Base-by-base conservation (phyloP, 2,329 filamentous ascomycete species). In the Corinectria fuckeliana region DNA sequence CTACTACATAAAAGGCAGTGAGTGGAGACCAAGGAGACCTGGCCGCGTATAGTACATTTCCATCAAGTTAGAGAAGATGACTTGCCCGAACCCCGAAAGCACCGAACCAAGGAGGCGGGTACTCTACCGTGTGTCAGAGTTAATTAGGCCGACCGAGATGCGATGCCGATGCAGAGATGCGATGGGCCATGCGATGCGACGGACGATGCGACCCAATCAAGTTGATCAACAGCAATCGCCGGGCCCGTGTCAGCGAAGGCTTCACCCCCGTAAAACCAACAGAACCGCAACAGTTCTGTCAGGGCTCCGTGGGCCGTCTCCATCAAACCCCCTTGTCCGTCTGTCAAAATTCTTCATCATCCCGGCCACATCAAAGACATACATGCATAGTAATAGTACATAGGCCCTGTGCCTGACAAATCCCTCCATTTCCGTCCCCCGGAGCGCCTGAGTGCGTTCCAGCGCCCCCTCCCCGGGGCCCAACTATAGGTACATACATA, bases 151-250 rank as follows among this genome's bases (percentile, higher is more conserved):
- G 50, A 50, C 23, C 44, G 50, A 53, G 18, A 58, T 47, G 42
- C 44, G 36, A 26, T 47, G 32, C 39, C 26, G 56, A 49, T 58
- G 49, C 56, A 49, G 56, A 53, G 49, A 58, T 58, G 56, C 56
- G 56, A 58, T 28, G 49, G 42, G 20, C 48, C 16, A 30, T 26
- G 38, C 25, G 20, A 42, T 21, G n/a, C 32, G 34, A 25, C 34
- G 30, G 23, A 25, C 10, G 26, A 34, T 34, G 23, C 49, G 41
- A 50, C 18, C 56, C 49, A 58, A 58, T 58, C 42, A 58, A n/a
- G n/a, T n/a, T n/a, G 32, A 9, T 18, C 32, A 7, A 36, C n/a
- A 13, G 42, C n/a, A 16, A 28, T 26, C 20, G 20, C 30, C 13
- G 42, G n/a, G 20, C 8, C 41, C 11, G 42, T 20, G 55, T 48